phyloP scores from a whole-genome alignment of 2,329 filamentous ascomycete species.

The Stagonosporopsis cucurbitacearum region DNA sequence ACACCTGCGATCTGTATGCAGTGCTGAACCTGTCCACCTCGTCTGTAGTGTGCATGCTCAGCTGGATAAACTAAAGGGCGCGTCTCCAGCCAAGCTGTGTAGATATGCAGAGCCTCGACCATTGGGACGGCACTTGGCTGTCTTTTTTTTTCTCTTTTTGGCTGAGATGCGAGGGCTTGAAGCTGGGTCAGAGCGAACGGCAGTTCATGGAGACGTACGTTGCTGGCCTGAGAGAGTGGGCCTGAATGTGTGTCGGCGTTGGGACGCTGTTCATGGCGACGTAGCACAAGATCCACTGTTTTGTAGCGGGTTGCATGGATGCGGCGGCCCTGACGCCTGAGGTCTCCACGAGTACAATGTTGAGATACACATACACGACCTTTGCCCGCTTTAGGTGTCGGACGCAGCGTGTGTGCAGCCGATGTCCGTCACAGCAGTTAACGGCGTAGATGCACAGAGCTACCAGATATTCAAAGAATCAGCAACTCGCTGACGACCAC shows the following conservation, averaged over 20 bases:
- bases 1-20: background rate
- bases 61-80: background rate
- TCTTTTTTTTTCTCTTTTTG: background rate
- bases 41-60: background rate
- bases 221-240: background rate
- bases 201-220: background rate
- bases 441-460: background rate
- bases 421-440: background rate
- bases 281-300: slow-evolving; percentile 9
- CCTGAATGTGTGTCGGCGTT: background rate
- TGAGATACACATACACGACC: background rate
- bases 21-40: background rate
- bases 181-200: background rate
- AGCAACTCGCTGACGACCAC: background rate
- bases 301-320: background rate
- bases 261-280: background rate
- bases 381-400: background rate
- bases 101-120: background rate
- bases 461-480: background rate
- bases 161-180: background rate
- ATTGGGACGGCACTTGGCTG: background rate
- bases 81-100: background rate
- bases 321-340: background rate
- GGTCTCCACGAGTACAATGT: background rate
- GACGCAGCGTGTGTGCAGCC: background rate